Evolutionary conservation across 2,329 filamentous ascomycete species (phyloP).

Genomic region (Lachnellula hyalina): DNA sequence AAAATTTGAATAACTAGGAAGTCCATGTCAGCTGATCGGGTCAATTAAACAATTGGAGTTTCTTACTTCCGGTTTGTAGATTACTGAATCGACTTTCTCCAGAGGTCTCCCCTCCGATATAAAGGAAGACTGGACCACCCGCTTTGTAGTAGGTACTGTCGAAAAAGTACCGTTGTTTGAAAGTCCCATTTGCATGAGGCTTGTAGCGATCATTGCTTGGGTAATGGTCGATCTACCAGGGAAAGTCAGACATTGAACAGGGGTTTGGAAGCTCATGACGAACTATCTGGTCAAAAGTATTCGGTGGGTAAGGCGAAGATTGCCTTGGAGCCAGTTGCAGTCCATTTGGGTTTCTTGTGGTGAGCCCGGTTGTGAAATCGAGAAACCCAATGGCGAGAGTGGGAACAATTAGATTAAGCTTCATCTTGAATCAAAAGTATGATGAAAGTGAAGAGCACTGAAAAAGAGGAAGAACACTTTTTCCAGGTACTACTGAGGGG

Average conservation of each 20-base stretch:
- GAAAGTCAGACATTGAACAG: slow-evolving; percentile 2
- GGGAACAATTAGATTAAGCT: slow-evolving; percentile 3
- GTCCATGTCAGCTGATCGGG: slow-evolving; percentile 25
- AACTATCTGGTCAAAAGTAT: slow-evolving; percentile 20
- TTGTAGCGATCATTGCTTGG: slow-evolving; percentile 36
- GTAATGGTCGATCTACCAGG: slow-evolving; percentile 41
- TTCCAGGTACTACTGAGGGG: background rate
- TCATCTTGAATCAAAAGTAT: background rate
- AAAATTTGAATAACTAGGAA: slow-evolving; percentile 44
- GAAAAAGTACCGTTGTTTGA: slow-evolving; percentile 50
- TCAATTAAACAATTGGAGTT: slow-evolving; percentile 24
- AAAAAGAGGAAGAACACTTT: background rate
- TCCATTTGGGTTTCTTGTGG: background rate
- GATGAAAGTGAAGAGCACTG: background rate
- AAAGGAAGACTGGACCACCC: slow-evolving; percentile 46
- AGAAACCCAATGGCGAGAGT: slow-evolving; percentile 3
- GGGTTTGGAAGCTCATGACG: slow-evolving; percentile 3
- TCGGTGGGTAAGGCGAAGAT: slow-evolving; percentile 13
- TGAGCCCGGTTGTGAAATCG: slow-evolving; percentile 3
- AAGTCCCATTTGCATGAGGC: slow-evolving; percentile 43
- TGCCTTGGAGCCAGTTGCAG: background rate
- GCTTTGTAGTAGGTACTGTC: slow-evolving; percentile 48
- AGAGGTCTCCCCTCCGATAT: slow-evolving; percentile 42
- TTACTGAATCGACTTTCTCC: slow-evolving; percentile 36
- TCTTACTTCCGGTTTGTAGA: slow-evolving; percentile 34